phyloP scores from a whole-genome alignment of 352 stramenopile species.

The Pythium dissotocum region DNA sequence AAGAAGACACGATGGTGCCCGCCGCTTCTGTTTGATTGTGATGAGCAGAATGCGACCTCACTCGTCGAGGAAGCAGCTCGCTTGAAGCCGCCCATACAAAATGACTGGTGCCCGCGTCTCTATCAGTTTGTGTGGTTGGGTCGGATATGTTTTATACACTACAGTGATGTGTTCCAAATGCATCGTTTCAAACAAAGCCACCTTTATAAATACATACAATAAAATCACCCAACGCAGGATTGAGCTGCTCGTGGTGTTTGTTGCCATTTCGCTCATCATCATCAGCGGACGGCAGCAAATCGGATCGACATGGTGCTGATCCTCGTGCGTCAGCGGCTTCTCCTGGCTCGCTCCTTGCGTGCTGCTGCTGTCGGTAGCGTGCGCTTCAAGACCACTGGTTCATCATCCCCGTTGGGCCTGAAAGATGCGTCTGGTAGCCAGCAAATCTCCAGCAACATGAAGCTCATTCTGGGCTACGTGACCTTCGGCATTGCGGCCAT shows the following conservation, averaged over 20 bases:
- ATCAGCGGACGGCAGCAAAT: neutral
- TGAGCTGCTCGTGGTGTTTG: neutral
- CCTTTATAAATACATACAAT: neutral
- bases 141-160: neutral
- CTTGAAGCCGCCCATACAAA: neutral
- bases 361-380: neutral
- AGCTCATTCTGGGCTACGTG: slow-evolving; percentile 61
- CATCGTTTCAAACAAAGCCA: neutral
- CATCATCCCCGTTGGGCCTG: slow-evolving; percentile 36
- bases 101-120: slow-evolving; percentile 12
- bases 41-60: neutral
- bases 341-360: slow-evolving; percentile 9
- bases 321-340: slow-evolving; percentile 1
- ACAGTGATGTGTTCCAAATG: neutral
- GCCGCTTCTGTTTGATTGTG: neutral
- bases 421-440: slow-evolving; percentile 39
- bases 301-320: slow-evolving; percentile 8
- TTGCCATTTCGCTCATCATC: neutral
- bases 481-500: slow-evolving; percentile 53
- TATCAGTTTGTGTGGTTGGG: neutral
- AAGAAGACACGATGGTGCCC: too few relatives aligned
- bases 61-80: neutral
- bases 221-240: slow-evolving; percentile 6
- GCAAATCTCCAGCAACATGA: slow-evolving; percentile 47
- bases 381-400: neutral